Conservation (phyloP, 768 basidiomycete species). For the Lactifluus hygrophoroides region DNA sequence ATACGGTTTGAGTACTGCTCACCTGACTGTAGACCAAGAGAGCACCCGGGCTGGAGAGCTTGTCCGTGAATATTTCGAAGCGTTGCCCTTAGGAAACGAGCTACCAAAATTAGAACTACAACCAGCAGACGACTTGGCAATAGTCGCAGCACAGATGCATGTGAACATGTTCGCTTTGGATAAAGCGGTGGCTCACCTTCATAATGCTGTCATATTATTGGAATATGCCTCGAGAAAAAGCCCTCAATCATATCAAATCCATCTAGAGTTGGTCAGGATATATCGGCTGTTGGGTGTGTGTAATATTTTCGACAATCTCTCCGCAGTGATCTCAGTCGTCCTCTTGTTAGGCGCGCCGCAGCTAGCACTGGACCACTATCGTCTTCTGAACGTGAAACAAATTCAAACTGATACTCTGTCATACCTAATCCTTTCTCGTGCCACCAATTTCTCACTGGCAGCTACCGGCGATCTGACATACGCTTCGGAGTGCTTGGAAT, state of each 20-base stretch:
- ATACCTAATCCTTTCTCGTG: constrained; percentile 70
- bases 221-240: constrained; percentile 68
- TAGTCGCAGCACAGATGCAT: constrained; percentile 62
- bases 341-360: constrained; percentile 54
- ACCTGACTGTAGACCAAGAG: constrained; percentile 53
- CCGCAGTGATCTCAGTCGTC: neutral
- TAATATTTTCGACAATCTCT: constrained; percentile 2
- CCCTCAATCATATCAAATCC: constrained; percentile 71
- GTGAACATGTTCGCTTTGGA: constrained; percentile 55
- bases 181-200: constrained; percentile 48
- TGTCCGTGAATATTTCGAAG: constrained; percentile 53
- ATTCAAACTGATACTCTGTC: constrained; percentile 87
- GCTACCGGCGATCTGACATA: constrained; percentile 69
- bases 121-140: constrained; percentile 75
- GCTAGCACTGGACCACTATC: constrained; percentile 71
- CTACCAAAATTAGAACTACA: constrained; percentile 75
- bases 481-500: constrained; percentile 66
- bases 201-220: constrained; percentile 53
- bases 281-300: constrained; percentile 69
- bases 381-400: constrained; percentile 68
- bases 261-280: constrained; percentile 68
- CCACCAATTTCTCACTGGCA: constrained; percentile 71
- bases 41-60: constrained; percentile 42
- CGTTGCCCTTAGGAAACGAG: constrained; percentile 54
- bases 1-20: constrained; percentile 40